Evolutionary conservation across 2,329 filamentous ascomycete genomes (phyloP).

Genomic region (Stagonosporopsis chrysanthemi): DNA sequence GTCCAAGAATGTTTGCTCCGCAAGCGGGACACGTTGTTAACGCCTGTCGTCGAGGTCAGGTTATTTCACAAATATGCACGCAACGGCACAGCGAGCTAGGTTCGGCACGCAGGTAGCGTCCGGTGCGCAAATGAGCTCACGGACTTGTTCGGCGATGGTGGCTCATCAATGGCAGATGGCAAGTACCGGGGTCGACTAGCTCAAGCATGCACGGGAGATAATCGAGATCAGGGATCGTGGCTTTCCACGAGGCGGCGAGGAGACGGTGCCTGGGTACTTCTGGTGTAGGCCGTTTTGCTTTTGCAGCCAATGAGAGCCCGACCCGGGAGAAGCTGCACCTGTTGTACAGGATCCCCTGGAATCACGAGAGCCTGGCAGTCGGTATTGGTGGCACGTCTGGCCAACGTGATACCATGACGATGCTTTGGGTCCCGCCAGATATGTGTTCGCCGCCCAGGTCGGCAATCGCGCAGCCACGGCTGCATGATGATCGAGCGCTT

Average conservation of each 20-base stretch:
- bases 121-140: conserved; percentile 17
- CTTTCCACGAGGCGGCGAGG: conserved; percentile 26
- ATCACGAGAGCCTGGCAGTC: conserved; percentile 23
- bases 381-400: conserved; percentile 34
- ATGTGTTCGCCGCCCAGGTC: conserved; percentile 35
- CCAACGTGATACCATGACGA: conserved; percentile 31
- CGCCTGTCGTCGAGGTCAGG: neutral
- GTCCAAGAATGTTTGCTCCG: conserved; percentile 4
- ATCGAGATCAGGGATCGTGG: conserved; percentile 18
- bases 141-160: conserved; percentile 38
- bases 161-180: conserved; percentile 1
- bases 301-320: conserved; percentile 33
- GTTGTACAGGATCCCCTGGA: conserved; percentile 32
- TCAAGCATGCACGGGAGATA: conserved; percentile 10
- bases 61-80: conserved; percentile 21
- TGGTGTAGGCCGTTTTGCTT: conserved; percentile 31
- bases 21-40: neutral
- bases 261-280: conserved; percentile 17
- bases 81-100: conserved; percentile 28
- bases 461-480: conserved; percentile 39
- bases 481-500: conserved; percentile 28
- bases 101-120: conserved; percentile 25
- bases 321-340: conserved; percentile 27
- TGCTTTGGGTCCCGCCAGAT: conserved; percentile 23
- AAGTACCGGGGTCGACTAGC: conserved; percentile 14